Percentiles rank a stretch among this genome's conserved stretches.
These are phyloP conservation scores for Periconia sp. DNA, from an alignment of 2,329 filamentous ascomycete species.

Conservation along the genomic window DNA sequence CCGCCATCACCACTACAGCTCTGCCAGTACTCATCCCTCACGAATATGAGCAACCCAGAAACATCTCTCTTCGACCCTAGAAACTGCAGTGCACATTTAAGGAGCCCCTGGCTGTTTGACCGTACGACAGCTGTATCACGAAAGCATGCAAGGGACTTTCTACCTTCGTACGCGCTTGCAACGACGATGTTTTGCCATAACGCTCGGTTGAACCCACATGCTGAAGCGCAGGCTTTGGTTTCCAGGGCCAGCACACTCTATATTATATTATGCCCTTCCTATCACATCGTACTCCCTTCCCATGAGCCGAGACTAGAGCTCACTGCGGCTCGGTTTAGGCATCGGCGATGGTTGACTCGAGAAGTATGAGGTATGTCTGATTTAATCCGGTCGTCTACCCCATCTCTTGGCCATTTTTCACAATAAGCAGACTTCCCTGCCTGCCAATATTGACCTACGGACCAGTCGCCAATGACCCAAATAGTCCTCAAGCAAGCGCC, in stretches of 20 bases:
- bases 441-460: not conserved
- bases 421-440: not conserved
- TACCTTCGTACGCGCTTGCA: conserved; percentile 3
- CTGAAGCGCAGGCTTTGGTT: not conserved
- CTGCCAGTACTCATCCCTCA: too few species aligned
- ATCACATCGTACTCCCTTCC: not conserved
- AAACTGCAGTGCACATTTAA: not conserved
- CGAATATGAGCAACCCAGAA: not conserved
- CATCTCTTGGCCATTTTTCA: not conserved
- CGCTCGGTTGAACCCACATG: not conserved
- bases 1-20: not conserved
- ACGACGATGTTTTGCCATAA: conserved; percentile 1
- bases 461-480: not conserved
- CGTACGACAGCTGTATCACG: not conserved
- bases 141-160: too few species aligned
- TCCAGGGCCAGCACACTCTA: not conserved
- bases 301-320: not conserved
- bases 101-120: not conserved
- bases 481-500: not conserved
- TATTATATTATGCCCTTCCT: not conserved
- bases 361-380: conserved; percentile 4
- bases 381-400: not conserved
- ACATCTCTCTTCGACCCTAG: not conserved
- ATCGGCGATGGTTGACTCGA: conserved; percentile 6
- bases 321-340: conserved; percentile 1